Evolutionary conservation across 805 yeast genomes (phyloP).

Genomic region (Candida ipomoeae): DNA sequence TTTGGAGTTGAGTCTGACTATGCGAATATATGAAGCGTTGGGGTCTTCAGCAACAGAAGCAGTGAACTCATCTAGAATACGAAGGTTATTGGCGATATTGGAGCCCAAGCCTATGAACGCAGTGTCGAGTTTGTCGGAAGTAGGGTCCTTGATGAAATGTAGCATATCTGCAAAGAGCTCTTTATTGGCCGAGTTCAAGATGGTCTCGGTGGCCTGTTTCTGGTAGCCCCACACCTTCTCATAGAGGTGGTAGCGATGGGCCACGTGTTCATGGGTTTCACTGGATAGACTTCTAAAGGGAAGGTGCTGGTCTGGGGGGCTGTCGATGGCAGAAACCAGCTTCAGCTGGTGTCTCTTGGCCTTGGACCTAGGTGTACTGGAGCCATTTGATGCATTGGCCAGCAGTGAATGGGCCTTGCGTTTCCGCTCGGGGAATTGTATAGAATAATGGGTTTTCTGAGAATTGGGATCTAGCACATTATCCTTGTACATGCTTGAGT

Average conservation of each 20-base stretch:
- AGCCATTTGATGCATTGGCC: neutral
- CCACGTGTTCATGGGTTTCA: constrained; percentile 22
- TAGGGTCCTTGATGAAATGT: constrained; percentile 20
- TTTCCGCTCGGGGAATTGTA: constrained; percentile 10
- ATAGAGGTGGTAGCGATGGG: constrained; percentile 22
- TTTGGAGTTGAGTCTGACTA: constrained; percentile 29
- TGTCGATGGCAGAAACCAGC: neutral
- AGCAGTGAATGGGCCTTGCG: too few species aligned
- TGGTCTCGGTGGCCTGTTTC: constrained; percentile 22
- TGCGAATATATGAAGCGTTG: constrained; percentile 11
- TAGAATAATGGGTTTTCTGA: constrained; percentile 35
- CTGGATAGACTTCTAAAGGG: constrained; percentile 24
- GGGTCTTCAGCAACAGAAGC: constrained; percentile 14
- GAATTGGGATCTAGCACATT: constrained; percentile 13
- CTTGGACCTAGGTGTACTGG: neutral
- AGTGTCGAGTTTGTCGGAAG: constrained; percentile 21
- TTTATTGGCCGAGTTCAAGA: constrained; percentile 31
- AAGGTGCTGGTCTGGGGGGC: neutral
- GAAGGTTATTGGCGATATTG: constrained; percentile 38
- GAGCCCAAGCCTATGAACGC: constrained; percentile 37
- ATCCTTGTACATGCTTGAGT: neutral
- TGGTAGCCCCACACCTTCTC: constrained; percentile 29
- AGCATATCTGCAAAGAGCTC: constrained; percentile 26
- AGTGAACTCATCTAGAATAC: constrained; percentile 36
- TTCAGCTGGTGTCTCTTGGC: neutral